phyloP scores from a whole-genome alignment of 257 asterid species.

The Solanum pennellii region DNA sequence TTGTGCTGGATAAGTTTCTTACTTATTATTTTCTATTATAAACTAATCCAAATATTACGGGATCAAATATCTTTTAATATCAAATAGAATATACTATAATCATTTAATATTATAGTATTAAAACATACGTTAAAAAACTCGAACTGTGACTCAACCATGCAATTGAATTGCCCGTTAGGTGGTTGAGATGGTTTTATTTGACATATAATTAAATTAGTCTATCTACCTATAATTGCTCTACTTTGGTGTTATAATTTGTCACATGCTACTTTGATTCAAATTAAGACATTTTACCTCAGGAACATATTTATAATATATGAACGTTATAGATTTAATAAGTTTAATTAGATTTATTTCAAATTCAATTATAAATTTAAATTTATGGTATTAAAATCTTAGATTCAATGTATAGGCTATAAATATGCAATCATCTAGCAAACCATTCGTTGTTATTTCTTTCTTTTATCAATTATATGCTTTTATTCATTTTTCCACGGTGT shows the following conservation, averaged over 20 bases:
- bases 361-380: no score
- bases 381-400: no score
- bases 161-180: not conserved
- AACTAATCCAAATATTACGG: no score
- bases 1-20: no score
- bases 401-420: not conserved
- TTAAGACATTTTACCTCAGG: no score
- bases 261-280: not conserved
- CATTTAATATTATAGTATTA: no score
- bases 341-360: no score
- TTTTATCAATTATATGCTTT: not conserved
- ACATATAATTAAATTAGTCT: not conserved
- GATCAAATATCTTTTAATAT: no score
- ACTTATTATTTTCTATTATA: no score
- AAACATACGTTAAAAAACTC: not conserved
- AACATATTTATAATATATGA: no score
- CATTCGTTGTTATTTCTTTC: not conserved
- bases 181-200: not conserved
- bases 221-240: not conserved
- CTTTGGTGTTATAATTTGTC: not conserved
- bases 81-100: not conserved
- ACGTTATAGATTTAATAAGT: no score
- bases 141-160: not conserved
- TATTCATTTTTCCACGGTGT: not conserved
- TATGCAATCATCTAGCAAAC: not conserved